These are phyloP conservation scores for Linaria vulgaris DNA, from an alignment of 257 asterid genomes.

Conservation along the genomic window DNA sequence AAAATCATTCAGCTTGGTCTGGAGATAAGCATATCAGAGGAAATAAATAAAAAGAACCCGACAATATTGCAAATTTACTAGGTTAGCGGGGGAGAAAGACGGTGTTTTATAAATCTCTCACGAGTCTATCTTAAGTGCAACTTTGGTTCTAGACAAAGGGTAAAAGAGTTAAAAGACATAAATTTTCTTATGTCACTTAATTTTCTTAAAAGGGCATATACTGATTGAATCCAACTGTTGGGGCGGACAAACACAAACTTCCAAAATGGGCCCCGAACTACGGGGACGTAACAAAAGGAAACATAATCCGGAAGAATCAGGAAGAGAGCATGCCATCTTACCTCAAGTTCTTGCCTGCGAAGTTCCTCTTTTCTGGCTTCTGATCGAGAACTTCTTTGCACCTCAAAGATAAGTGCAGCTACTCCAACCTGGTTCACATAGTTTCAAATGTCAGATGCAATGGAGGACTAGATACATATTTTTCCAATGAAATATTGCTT, in stretches of 20 bases:
- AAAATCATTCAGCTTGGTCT: background rate
- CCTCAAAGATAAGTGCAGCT: conserved; percentile 78
- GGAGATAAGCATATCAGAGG: background rate
- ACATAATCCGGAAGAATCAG: background rate
- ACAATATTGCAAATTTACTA: background rate
- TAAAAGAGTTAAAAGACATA: no score
- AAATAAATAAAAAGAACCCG: background rate
- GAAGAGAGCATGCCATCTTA: conserved; percentile 21
- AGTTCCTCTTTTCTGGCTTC: conserved; percentile 92
- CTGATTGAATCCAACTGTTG: background rate
- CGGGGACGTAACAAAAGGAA: background rate
- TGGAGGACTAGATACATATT: conserved; percentile 13
- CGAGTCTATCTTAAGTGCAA: no score
- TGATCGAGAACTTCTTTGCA: conserved; percentile 85
- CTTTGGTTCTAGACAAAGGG: no score
- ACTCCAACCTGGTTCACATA: conserved; percentile 69
- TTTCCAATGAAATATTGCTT: no score
- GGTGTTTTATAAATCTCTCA: no score
- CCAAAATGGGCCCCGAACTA: background rate
- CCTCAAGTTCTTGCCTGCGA: conserved; percentile 81
- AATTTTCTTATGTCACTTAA: background rate
- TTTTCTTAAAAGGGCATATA: conserved; percentile 2
- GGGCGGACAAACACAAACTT: background rate
- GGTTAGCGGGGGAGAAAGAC: background rate
- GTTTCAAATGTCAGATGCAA: conserved; percentile 12